Evolutionary conservation across 2,329 filamentous ascomycete species (phyloP).

Genomic region (Stagonosporopsis cucurbitacearum): DNA sequence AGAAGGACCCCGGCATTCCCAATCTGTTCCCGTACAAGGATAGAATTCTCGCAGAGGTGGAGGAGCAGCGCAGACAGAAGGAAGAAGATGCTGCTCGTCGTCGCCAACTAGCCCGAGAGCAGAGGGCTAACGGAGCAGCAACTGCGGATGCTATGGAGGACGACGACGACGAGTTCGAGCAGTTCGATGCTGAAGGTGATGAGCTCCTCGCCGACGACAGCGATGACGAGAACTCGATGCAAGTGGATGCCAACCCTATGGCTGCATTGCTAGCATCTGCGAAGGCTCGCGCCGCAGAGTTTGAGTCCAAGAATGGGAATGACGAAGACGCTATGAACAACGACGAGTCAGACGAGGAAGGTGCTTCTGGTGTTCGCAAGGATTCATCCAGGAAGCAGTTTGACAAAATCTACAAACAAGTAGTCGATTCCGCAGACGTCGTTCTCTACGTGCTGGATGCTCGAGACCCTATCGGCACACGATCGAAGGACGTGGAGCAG

Average conservation of each 20-base stretch:
- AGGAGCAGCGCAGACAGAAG: slow-evolving; percentile 82
- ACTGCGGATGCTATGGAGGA: slow-evolving; percentile 46
- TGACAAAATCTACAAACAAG: slow-evolving; percentile 95
- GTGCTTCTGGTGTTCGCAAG: slow-evolving; percentile 43
- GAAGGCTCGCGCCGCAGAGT: slow-evolving; percentile 75
- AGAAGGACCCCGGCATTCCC: slow-evolving; percentile 97
- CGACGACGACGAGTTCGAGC: slow-evolving; percentile 43
- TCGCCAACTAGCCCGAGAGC: slow-evolving; percentile 69
- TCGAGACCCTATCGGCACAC: slow-evolving; percentile 86
- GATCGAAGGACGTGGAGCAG: slow-evolving; percentile 88
- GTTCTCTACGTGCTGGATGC: slow-evolving; percentile 93
- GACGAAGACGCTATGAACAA: slow-evolving; percentile 65
- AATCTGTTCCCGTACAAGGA: slow-evolving; percentile 99
- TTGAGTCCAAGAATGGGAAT: slow-evolving; percentile 69
- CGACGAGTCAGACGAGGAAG: slow-evolving; percentile 57
- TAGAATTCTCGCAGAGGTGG: slow-evolving; percentile 90
- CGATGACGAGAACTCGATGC: slow-evolving; percentile 64
- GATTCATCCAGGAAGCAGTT: slow-evolving; percentile 83
- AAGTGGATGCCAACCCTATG: slow-evolving; percentile 82
- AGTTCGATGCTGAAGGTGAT: slow-evolving; percentile 60
- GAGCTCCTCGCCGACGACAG: slow-evolving; percentile 57
- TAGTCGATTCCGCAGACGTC: slow-evolving; percentile 87
- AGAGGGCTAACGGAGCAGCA: slow-evolving; percentile 47
- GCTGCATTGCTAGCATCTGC: slow-evolving; percentile 88
- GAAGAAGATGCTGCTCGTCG: slow-evolving; percentile 73